These are phyloP conservation scores for Gossypium schwendimanii DNA, from an alignment of 441 rosid genomes.

Conservation along the genomic window DNA sequence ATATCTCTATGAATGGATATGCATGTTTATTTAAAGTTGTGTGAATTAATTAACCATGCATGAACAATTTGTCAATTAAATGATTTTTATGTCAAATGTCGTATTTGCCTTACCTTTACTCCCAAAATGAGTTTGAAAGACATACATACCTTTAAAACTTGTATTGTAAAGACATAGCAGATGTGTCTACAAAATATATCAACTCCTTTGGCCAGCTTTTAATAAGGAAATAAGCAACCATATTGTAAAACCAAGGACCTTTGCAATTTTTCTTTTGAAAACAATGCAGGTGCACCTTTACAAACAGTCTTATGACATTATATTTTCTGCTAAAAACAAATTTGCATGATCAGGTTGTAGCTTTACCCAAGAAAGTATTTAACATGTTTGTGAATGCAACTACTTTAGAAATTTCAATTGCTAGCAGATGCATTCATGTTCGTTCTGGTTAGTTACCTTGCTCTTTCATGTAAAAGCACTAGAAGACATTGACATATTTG, in stretches of 20 bases:
- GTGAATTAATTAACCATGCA: background rate
- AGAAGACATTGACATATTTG: background rate
- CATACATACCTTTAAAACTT: background rate
- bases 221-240: background rate
- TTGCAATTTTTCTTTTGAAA: background rate
- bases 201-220: background rate
- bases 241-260: background rate
- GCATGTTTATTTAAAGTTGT: background rate
- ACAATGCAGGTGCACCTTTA: background rate
- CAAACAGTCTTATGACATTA: background rate
- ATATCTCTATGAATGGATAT: background rate
- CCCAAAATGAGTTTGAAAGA: background rate
- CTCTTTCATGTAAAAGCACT: background rate
- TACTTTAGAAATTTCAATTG: background rate
- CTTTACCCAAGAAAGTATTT: background rate
- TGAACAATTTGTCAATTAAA: background rate
- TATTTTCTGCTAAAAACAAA: background rate
- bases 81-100: background rate
- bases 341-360: background rate
- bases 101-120: background rate
- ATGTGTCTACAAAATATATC: background rate
- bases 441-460: background rate
- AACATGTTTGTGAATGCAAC: background rate
- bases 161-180: background rate
- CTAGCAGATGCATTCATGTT: background rate